Conservation (phyloP, 2,329 filamentous ascomycete genomes). For the Berkeleyomyces basicola region DNA sequence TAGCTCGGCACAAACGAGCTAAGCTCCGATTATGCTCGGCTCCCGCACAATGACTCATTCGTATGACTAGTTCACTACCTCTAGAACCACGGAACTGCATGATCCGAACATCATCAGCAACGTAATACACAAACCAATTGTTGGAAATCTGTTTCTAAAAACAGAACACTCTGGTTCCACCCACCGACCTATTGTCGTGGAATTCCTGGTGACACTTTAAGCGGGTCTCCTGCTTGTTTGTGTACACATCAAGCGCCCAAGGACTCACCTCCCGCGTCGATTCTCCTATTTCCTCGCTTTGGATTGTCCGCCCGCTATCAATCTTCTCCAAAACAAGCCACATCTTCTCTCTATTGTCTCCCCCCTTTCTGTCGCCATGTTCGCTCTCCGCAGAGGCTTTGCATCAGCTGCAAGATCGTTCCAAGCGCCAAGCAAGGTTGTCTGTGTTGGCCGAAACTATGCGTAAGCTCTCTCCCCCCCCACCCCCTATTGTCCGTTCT, state of each 20-base stretch:
- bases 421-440: constrained; percentile 52
- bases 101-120: too few relatives aligned
- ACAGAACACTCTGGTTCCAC: background rate
- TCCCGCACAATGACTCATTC: background rate
- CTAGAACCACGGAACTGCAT: too few relatives aligned
- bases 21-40: background rate
- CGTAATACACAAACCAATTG: background rate
- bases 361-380: constrained; percentile 19
- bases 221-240: background rate
- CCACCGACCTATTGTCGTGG: too few relatives aligned
- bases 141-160: background rate
- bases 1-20: background rate
- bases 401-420: constrained; percentile 28
- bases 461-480: constrained; percentile 41
- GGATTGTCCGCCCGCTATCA: background rate
- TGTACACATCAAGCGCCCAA: too few relatives aligned
- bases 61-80: background rate
- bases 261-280: too few relatives aligned
- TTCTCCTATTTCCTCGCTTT: background rate
- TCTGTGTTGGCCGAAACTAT: constrained; percentile 94
- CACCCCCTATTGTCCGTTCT: constrained; percentile 15
- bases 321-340: too few relatives aligned
- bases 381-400: constrained; percentile 23
- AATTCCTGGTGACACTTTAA: constrained; percentile 1
- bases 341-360: background rate